phyloP scores from a whole-genome alignment of 2,329 filamentous ascomycete species.

The Venturia aucupariae region DNA sequence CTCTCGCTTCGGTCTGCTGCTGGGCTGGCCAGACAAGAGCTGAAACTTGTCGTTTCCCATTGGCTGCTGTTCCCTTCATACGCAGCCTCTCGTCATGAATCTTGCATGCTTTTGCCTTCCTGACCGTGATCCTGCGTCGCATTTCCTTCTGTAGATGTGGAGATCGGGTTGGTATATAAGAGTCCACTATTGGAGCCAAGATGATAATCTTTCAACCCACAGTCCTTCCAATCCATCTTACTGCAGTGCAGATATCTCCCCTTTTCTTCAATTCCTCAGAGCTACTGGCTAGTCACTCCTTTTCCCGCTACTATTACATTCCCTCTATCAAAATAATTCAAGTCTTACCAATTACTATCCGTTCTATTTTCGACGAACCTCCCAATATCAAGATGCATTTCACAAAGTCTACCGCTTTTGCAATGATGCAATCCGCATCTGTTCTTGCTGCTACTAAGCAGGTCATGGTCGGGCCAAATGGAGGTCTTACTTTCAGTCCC shows the following conservation, averaged over 20 bases:
- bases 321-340: neutral
- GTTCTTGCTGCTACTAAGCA: conserved; percentile 25
- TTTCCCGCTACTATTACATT: conserved; percentile 7
- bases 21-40: neutral
- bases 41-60: neutral
- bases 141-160: neutral
- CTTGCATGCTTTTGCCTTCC: neutral
- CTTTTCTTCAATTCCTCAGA: conserved; percentile 12
- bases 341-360: neutral
- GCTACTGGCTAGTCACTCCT: conserved; percentile 14
- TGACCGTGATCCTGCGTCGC: neutral
- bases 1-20: neutral
- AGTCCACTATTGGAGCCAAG: conserved; percentile 11
- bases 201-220: neutral
- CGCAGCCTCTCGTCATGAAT: neutral
- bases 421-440: conserved; percentile 23
- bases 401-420: conserved; percentile 23
- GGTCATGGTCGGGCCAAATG: conserved; percentile 24
- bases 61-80: neutral
- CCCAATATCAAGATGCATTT: conserved; percentile 29
- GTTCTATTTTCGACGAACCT: neutral
- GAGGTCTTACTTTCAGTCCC: conserved; percentile 26
- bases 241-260: conserved; percentile 11
- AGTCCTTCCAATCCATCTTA: neutral
- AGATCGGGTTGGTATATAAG: neutral